Conservation (phyloP, 495 filamentous ascomycete species). For the Amorphotheca resinae region DNA sequence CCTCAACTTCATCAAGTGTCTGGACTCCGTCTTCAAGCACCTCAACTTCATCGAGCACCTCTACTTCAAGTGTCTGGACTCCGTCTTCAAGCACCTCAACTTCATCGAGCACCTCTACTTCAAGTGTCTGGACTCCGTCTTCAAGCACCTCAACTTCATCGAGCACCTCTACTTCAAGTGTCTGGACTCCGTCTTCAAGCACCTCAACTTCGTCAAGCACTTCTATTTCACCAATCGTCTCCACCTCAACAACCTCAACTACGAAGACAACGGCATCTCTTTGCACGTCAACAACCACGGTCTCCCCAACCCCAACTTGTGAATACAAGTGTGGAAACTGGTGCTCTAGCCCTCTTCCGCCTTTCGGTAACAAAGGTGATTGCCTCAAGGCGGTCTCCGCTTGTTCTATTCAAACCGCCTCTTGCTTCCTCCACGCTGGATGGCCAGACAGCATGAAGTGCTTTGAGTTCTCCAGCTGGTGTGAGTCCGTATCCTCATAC, state of each 20-base stretch:
- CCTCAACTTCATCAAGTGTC: conserved; percentile 3
- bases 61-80: background rate
- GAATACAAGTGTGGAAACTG: conserved; percentile 39
- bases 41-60: conserved; percentile 11
- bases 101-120: background rate
- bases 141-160: conserved; percentile 1
- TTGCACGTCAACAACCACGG: conserved; percentile 26
- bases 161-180: conserved; percentile 9
- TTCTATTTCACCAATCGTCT: no score
- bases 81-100: background rate
- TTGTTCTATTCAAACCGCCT: conserved; percentile 31
- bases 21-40: no score
- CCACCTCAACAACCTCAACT: conserved; percentile 14
- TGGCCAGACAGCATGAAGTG: conserved; percentile 33
- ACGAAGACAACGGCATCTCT: conserved; percentile 28
- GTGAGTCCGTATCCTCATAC: conserved; percentile 25
- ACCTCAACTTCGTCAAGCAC: background rate
- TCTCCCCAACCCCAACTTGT: conserved; percentile 30
- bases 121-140: no score
- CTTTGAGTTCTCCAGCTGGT: conserved; percentile 33
- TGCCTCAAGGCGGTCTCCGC: conserved; percentile 27
- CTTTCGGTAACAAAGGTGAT: conserved; percentile 25
- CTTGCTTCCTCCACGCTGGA: conserved; percentile 35
- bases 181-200: background rate
- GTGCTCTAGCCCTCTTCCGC: conserved; percentile 35